These are phyloP conservation scores for Naganishia liquefaciens DNA, from an alignment of 1,284 basidiomycete species.

Conservation along the genomic window DNA sequence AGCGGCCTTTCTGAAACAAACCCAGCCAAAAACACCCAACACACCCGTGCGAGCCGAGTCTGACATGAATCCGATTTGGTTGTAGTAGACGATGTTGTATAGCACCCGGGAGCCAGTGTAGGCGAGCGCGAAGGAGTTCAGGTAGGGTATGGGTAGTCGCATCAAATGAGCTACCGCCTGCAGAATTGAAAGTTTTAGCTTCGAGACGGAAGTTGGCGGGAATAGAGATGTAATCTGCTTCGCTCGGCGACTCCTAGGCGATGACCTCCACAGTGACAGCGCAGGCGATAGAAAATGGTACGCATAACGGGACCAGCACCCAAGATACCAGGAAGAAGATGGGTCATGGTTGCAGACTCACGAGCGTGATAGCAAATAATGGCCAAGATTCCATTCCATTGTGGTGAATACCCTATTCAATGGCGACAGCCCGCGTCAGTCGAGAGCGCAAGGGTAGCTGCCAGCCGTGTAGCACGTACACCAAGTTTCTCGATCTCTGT, in stretches of 20 bases:
- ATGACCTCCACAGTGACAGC: background rate
- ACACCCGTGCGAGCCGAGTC: slow-evolving; percentile 18
- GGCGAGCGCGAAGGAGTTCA: slow-evolving; percentile 28
- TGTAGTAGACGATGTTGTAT: slow-evolving; percentile 29
- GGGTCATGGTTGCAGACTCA: slow-evolving; percentile 7
- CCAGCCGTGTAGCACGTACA: background rate
- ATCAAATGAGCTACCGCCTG: slow-evolving; percentile 18
- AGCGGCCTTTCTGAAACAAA: too few relatives aligned
- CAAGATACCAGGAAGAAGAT: background rate
- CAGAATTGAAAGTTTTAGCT: background rate
- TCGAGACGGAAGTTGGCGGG: background rate
- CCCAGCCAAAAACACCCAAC: background rate
- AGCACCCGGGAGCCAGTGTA: slow-evolving; percentile 25
- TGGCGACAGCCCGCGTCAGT: background rate
- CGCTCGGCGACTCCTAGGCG: background rate
- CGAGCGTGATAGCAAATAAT: slow-evolving; percentile 19
- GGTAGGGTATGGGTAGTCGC: slow-evolving; percentile 27
- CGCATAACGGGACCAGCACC: background rate
- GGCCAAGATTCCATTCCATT: slow-evolving; percentile 31
- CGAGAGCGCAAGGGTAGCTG: background rate
- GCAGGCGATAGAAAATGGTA: too few relatives aligned
- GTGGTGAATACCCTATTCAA: slow-evolving; percentile 25
- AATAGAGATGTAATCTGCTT: background rate
- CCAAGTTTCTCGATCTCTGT: slow-evolving; percentile 26
- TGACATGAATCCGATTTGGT: slow-evolving; percentile 24